Conservation (phyloP, 306 rosid species). For the Luffa acutangula region DNA sequence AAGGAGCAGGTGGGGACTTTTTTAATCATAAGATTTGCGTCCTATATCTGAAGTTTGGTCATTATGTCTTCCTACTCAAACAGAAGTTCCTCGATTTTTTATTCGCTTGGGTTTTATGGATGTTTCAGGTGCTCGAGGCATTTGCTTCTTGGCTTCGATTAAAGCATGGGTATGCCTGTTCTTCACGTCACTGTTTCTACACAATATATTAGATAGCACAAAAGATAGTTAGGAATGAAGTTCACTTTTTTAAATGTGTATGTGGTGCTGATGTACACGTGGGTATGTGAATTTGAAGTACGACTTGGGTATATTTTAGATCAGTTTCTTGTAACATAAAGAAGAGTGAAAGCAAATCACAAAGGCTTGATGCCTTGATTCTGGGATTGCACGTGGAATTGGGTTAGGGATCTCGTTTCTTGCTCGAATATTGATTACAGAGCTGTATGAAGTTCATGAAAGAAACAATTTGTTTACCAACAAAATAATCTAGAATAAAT, state of each 20-base stretch:
- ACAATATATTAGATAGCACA: constrained; percentile 2
- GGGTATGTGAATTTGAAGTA: neutral
- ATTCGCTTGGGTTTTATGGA: constrained; percentile 18
- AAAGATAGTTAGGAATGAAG: neutral
- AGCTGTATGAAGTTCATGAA: neutral
- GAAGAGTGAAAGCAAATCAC: neutral
- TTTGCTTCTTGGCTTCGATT: constrained; percentile 99
- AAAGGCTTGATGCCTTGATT: neutral
- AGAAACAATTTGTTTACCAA: neutral
- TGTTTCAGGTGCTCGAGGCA: constrained; percentile 90
- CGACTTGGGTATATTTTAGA: neutral
- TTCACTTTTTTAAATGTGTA: neutral
- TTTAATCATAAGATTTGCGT: neutral
- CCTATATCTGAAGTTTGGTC: constrained; percentile 12
- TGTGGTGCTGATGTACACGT: neutral
- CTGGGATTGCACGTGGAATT: neutral
- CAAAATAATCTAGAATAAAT: neutral
- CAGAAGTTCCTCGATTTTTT: constrained; percentile 12
- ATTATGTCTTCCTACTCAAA: neutral
- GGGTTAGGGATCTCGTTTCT: neutral
- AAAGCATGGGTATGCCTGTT: constrained; percentile 78
- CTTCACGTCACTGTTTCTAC: neutral
- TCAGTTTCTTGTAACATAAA: neutral
- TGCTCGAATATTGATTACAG: neutral
- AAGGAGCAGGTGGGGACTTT: constrained; percentile 72